phyloP scores from a whole-genome alignment of 2,329 filamentous ascomycete genomes.

The Piedraia hortae region DNA sequence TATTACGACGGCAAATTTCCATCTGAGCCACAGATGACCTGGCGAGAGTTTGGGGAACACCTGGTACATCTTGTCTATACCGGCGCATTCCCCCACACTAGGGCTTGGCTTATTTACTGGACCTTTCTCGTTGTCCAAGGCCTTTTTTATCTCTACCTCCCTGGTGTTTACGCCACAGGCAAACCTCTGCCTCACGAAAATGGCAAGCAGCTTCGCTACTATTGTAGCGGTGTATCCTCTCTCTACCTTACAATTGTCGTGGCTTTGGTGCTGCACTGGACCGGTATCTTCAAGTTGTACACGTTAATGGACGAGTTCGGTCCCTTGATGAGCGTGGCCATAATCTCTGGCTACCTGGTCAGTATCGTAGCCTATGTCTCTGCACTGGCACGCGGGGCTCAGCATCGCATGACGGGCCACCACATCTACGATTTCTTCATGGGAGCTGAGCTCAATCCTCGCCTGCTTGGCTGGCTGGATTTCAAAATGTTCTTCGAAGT shows the following conservation, averaged over 20 bases:
- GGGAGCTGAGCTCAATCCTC: conserved; percentile 64
- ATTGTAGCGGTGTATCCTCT: conserved; percentile 69
- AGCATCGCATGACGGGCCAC: conserved; percentile 77
- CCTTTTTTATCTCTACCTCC: conserved; percentile 56
- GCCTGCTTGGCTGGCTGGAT: conserved; percentile 48
- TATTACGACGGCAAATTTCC: conserved; percentile 77
- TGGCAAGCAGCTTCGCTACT: conserved; percentile 73
- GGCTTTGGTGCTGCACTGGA: conserved; percentile 46
- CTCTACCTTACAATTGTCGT: conserved; percentile 65
- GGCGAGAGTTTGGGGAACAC: conserved; percentile 42
- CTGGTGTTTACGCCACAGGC: conserved; percentile 66
- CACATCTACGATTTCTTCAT: conserved; percentile 75
- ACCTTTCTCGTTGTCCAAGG: conserved; percentile 66
- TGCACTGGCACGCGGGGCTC: conserved; percentile 47
- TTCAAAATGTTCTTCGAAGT: conserved; percentile 96
- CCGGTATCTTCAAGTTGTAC: conserved; percentile 66
- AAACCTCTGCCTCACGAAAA: conserved; percentile 62
- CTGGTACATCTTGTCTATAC: conserved; percentile 48
- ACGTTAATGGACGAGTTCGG: conserved; percentile 90
- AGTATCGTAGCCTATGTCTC: conserved; percentile 67
- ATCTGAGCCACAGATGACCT: conserved; percentile 19
- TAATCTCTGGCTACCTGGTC: conserved; percentile 66
- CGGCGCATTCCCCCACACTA: conserved; percentile 54
- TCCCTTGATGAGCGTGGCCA: conserved; percentile 72
- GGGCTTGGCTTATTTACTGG: conserved; percentile 91